Evolutionary conservation across 2,329 filamentous ascomycete species (phyloP).

Genomic region (Capronia coronata): DNA sequence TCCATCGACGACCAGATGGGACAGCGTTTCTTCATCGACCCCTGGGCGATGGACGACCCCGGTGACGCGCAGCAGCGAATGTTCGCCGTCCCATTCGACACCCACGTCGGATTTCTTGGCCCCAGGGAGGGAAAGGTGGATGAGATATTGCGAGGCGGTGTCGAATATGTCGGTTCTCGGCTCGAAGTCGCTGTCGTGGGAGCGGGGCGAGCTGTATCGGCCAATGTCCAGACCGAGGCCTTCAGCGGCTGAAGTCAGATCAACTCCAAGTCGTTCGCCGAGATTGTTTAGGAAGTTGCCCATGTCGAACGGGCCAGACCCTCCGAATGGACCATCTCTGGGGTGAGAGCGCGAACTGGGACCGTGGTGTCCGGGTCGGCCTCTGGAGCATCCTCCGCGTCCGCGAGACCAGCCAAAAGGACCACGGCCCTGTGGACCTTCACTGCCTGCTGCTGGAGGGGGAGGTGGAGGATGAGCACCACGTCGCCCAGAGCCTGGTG

Average conservation of each 20-base stretch:
- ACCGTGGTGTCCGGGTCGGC: conserved; percentile 17
- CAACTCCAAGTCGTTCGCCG: conserved; percentile 31
- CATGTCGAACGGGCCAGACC: conserved; percentile 22
- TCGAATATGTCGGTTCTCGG: conserved; percentile 61
- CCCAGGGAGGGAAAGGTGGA: conserved; percentile 69
- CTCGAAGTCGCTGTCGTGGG: conserved; percentile 33
- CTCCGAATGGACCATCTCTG: conserved; percentile 3
- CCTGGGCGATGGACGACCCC: conserved; percentile 68
- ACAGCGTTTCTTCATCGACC: conserved; percentile 61
- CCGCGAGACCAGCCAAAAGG: conserved; percentile 5
- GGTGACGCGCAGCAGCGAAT: conserved; percentile 57
- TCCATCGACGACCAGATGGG: conserved; percentile 59
- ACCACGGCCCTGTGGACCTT: conserved; percentile 1
- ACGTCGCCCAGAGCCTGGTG: background rate
- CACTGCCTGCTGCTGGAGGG: background rate
- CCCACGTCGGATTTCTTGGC: conserved; percentile 72
- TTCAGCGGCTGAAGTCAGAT: conserved; percentile 27
- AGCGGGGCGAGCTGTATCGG: conserved; percentile 12
- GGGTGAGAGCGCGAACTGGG: conserved; percentile 24
- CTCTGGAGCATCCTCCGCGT: conserved; percentile 1
- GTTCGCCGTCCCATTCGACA: conserved; percentile 68
- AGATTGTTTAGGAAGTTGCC: conserved; percentile 30
- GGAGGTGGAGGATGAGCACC: conserved; percentile 5
- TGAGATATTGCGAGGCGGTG: conserved; percentile 56
- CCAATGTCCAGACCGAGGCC: conserved; percentile 26